Base-by-base conservation (phyloP, 345 rosid genomes). In the Sonneratia alba region DNA sequence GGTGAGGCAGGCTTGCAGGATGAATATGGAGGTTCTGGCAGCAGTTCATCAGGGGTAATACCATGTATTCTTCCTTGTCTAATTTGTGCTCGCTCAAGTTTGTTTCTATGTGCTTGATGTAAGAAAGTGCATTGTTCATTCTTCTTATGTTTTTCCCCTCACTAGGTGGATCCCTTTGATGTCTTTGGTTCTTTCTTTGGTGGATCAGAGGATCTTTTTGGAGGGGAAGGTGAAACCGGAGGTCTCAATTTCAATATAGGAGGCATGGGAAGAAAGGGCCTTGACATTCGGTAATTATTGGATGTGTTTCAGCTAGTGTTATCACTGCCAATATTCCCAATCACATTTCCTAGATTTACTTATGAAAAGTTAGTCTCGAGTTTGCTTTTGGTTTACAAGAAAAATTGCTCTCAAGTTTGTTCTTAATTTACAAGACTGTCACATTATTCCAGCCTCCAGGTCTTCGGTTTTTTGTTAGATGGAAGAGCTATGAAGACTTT, bases 91-190 rank as follows among this genome's bases (percentile, higher is more conserved):
- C 3, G 4, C 37, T 10, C 18, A 18, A 34, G 19, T 12, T 37
- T 27, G 18, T 62, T 62, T 61, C 65, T 9, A 11, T 61, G 24
- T 61, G 65, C 10, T 3, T 32, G 4, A 13, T 7, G 36, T 9
- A 27, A 27, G 65, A 61, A 4, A 24, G 2, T 48, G 55, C 14
- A 45, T 40, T 12, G 56, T 11, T 42, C 53, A 19, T 68, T 45
- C 36, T 14, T 19, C 36, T 38, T 42, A n/a, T 45, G 19, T 12
- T 6, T 43, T 68, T 38, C 34, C 51, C 69, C 38, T 36, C 48
- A 62, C 66, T 80, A 94, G 98, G 91, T 86, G 80, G 97, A 94
- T 81, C 97, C 96, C 51, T 94, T 87, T 76, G 95, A 89, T 49
- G 76, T 91, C 74, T 94, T 83, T 71, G 86, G 86, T 79, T 59